A percentile compares a stretch with the other conserved stretches of the same genome.
Conservation (phyloP, 192 early-diverging fungal genomes). For the Linnemannia hyalina region DNA sequence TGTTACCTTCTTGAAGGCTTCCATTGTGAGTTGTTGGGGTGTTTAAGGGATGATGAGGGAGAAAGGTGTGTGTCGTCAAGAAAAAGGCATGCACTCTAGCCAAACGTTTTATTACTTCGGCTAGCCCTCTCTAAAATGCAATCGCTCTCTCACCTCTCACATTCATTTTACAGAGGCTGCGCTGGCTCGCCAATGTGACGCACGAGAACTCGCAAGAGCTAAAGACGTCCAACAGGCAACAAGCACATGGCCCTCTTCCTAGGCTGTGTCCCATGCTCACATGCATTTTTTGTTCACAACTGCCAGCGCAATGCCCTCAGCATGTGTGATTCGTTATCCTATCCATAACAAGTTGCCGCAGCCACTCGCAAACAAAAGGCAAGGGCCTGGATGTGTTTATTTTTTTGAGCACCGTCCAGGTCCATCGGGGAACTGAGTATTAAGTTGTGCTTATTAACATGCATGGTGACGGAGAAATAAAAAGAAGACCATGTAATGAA, state of each 20-base stretch:
- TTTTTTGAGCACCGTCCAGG: background rate
- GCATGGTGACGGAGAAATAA: conserved; percentile 4
- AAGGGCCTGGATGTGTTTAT: background rate
- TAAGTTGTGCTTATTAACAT: background rate
- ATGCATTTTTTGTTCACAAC: background rate
- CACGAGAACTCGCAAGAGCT: background rate
- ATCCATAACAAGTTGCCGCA: background rate
- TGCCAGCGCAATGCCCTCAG: background rate
- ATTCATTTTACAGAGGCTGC: background rate
- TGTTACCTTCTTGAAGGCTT: conserved; percentile 43
- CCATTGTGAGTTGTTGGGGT: conserved; percentile 20
- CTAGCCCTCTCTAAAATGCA: background rate
- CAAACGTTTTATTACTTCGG: background rate
- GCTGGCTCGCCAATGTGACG: background rate
- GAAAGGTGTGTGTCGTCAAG: background rate
- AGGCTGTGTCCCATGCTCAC: background rate
- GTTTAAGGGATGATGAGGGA: background rate
- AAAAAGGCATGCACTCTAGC: background rate
- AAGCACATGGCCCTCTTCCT: background rate
- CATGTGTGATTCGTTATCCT: background rate
- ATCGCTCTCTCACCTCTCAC: background rate
- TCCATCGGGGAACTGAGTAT: background rate
- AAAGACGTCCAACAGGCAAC: too few relatives aligned
- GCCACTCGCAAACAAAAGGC: background rate
- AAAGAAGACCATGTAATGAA: background rate